Conservation (phyloP, 2,329 filamentous ascomycete genomes). For the Trichoderma polysporum region DNA sequence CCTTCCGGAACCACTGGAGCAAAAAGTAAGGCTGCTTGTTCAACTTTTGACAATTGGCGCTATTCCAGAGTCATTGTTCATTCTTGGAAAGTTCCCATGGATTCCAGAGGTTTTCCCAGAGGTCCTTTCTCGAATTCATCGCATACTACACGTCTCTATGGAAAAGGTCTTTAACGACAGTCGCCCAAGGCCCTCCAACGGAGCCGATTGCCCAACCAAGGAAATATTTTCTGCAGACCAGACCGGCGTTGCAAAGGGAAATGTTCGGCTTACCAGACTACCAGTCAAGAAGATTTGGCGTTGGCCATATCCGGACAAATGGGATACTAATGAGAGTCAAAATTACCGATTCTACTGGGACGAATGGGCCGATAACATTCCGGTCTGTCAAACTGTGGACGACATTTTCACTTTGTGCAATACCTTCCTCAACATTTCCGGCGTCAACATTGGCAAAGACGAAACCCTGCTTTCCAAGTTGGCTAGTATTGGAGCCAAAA, state of each 20-base stretch:
- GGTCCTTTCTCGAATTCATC: constrained; percentile 75
- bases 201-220: constrained; percentile 44
- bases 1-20: constrained; percentile 73
- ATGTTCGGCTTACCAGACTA: constrained; percentile 60
- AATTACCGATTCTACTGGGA: constrained; percentile 96
- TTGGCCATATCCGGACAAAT: constrained; percentile 81
- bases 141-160: constrained; percentile 79
- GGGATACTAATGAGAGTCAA: constrained; percentile 71
- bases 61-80: constrained; percentile 87
- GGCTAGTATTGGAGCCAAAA: constrained; percentile 79
- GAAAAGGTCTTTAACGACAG: constrained; percentile 65
- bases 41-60: constrained; percentile 89
- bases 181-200: constrained; percentile 34
- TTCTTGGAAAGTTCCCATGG: constrained; percentile 91
- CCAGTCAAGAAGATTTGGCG: constrained; percentile 67
- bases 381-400: constrained; percentile 84
- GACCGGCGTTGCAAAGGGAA: constrained; percentile 66
- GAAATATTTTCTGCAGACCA: constrained; percentile 58
- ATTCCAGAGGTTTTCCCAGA: constrained; percentile 82
- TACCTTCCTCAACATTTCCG: constrained; percentile 80
- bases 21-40: constrained; percentile 82
- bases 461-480: constrained; percentile 75
- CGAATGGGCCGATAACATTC: constrained; percentile 92
- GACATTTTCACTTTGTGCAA: constrained; percentile 86
- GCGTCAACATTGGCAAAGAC: constrained; percentile 87